Percentiles rank a stretch among this genome's conserved stretches.
These are phyloP conservation scores for Phialocephala subalpina DNA, from an alignment of 2,329 filamentous ascomycete genomes.

Conservation along the genomic window DNA sequence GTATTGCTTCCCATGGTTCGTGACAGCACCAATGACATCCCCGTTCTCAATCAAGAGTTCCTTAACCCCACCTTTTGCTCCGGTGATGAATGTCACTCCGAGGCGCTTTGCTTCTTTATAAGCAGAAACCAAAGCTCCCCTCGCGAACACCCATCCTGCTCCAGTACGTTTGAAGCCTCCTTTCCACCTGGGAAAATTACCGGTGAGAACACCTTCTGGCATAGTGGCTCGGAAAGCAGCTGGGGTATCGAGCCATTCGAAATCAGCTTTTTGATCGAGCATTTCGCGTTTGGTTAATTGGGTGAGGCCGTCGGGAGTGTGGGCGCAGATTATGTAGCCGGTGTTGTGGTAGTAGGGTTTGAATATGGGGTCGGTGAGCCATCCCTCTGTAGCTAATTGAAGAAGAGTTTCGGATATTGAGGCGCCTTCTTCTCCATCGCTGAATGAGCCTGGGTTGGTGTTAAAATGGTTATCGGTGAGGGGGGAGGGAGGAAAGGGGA, in stretches of 20 bases:
- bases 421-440: slow-evolving; percentile 17
- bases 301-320: slow-evolving; percentile 48
- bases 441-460: slow-evolving; percentile 37
- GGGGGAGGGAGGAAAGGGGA: slow-evolving; percentile 10
- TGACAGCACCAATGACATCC: slow-evolving; percentile 52
- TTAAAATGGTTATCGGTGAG: slow-evolving; percentile 20
- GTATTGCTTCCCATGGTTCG: slow-evolving; percentile 51
- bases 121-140: slow-evolving; percentile 55
- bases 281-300: slow-evolving; percentile 48
- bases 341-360: slow-evolving; percentile 54
- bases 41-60: slow-evolving; percentile 48
- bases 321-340: slow-evolving; percentile 54
- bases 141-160: slow-evolving; percentile 62
- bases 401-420: slow-evolving; percentile 45
- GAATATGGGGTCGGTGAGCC: slow-evolving; percentile 53
- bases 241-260: slow-evolving; percentile 48
- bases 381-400: slow-evolving; percentile 49
- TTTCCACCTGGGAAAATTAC: slow-evolving; percentile 57
- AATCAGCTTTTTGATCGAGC: slow-evolving; percentile 43
- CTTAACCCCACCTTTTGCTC: slow-evolving; percentile 48
- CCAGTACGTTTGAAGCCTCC: slow-evolving; percentile 54
- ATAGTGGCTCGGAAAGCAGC: slow-evolving; percentile 58
- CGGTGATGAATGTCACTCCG: slow-evolving; percentile 56
- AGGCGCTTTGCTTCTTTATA: slow-evolving; percentile 53
- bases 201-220: slow-evolving; percentile 59